Evolutionary conservation across 2,329 filamentous ascomycete genomes (phyloP).

Genomic region (Teratosphaeria pseudoeucalypti): DNA sequence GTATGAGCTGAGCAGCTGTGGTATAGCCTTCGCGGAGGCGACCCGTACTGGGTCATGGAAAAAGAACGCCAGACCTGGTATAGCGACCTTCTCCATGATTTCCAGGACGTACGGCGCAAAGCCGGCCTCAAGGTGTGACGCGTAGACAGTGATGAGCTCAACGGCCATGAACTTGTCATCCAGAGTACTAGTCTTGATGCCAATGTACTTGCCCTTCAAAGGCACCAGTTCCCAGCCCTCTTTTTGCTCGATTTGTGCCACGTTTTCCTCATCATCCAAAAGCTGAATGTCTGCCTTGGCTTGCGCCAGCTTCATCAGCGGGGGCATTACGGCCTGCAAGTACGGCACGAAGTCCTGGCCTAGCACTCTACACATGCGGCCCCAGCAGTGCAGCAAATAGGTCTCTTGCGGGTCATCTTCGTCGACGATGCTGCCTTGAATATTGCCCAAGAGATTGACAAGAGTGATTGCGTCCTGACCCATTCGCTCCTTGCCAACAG

Average conservation of each 20-base stretch:
- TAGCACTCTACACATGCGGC: conserved; percentile 92
- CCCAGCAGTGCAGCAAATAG: conserved; percentile 98
- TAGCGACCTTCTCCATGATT: conserved; percentile 92
- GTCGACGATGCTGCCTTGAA: conserved; percentile 79
- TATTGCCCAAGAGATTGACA: conserved; percentile 75
- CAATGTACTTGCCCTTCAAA: conserved; percentile 94
- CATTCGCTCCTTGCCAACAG: conserved; percentile 87
- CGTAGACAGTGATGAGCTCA: conserved; percentile 92
- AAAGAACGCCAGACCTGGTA: conserved; percentile 92
- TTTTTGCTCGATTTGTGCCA: conserved; percentile 84
- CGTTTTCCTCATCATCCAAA: conserved; percentile 87
- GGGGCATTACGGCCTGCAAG: conserved; percentile 86
- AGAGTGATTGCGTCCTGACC: conserved; percentile 77
- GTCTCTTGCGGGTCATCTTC: conserved; percentile 91
- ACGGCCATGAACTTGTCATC: conserved; percentile 99
- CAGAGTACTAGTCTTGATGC: conserved; percentile 91
- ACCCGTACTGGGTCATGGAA: conserved; percentile 97
- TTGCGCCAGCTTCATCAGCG: conserved; percentile 77
- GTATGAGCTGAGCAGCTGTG: conserved; percentile 84
- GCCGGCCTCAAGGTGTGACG: conserved; percentile 82
- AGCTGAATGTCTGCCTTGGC: conserved; percentile 97
- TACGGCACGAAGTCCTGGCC: conserved; percentile 86
- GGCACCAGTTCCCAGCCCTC: conserved; percentile 97
- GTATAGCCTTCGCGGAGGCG: conserved; percentile 87
- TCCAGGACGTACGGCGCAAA: conserved; percentile 88